Evolutionary conservation across 139 green algal species (phyloP), one percentile per base, ranked within the genome.

Genomic region (Nannochloris sp.): DNA sequence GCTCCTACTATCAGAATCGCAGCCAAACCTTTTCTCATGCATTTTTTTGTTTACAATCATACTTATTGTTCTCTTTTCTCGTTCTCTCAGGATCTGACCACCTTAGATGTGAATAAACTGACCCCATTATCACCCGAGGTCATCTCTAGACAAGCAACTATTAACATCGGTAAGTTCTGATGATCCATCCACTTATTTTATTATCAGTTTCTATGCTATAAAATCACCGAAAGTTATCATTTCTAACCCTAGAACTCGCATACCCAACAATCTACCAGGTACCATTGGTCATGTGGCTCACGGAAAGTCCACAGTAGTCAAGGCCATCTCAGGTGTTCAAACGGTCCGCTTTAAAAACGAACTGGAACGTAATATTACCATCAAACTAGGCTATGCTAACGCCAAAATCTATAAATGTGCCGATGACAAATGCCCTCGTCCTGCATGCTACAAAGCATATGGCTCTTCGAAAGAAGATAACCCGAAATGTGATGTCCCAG

Each of bases 281-380:
- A 98, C 94, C 7, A 98, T 99, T 64, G 95, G 95, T 6, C 95
- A 99, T 68, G 95, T 99, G 67, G 95, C 95, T 3, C 95, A 99
- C 80, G 95, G 95, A 39, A 99, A 99, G 77, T 98, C 92, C 1
- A 99, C 95, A 4, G 87, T 99, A n/a, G 95, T 99, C 0, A 99
- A 99, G 68, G 92, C 95, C 59, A 98, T 99, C 68, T 96, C 88
- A 3, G 95, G 95, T 39, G 95, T 99, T 45, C 94, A 98, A 81
- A 99, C 95, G 3, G 95, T 99, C 35, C 88, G 95, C 10, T 99
- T 99, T 81, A 99, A 99, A 85, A 99, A 99, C 61, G 95, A 99
- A 86, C 84, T 99, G 30, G 95, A 99, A 80, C 82, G 95, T 31
- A 99, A 99, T 76, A 99, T 99, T 62, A 99, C 95, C 14, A 99